Evolutionary conservation across 306 rosid genomes (phyloP).

Genomic region (Oemleria cerasiformis): DNA sequence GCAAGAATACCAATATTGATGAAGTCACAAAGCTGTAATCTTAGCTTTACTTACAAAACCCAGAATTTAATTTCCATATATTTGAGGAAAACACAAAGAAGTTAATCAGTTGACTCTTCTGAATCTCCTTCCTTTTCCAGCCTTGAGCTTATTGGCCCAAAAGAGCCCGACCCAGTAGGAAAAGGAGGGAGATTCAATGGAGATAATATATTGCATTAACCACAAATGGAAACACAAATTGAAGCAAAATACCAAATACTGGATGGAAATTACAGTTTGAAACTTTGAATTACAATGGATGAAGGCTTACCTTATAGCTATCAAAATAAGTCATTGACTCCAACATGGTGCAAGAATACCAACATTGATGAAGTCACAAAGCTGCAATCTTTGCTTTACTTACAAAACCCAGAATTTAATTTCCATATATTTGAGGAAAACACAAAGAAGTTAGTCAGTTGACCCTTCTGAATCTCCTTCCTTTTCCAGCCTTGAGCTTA

Average conservation of each 20-base stretch:
- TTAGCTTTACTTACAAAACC: slow-evolving; percentile 20
- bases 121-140: neutral
- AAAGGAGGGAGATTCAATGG: neutral
- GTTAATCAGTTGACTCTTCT: neutral
- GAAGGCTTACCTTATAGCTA: slow-evolving; percentile 54
- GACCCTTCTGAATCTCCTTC: neutral
- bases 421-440: slow-evolving; percentile 21
- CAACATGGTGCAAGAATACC: slow-evolving; percentile 54
- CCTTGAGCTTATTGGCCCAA: slow-evolving; percentile 13
- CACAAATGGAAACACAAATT: neutral
- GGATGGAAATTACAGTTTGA: neutral
- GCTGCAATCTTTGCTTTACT: slow-evolving; percentile 13
- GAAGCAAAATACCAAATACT: neutral
- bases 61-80: slow-evolving; percentile 22
- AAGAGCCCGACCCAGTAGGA: slow-evolving; percentile 17
- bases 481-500: slow-evolving; percentile 11
- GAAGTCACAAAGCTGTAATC: slow-evolving; percentile 33
- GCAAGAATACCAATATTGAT: slow-evolving; percentile 39
- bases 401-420: slow-evolving; percentile 23
- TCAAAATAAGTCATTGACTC: slow-evolving; percentile 58
- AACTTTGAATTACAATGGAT: neutral
- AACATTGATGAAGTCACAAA: slow-evolving; percentile 40
- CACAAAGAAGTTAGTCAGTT: neutral
- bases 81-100: slow-evolving; percentile 11
- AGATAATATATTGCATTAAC: neutral